phyloP scores from a whole-genome alignment of 1,139 yeast species.

The Lodderomyces orthopsilosis region DNA sequence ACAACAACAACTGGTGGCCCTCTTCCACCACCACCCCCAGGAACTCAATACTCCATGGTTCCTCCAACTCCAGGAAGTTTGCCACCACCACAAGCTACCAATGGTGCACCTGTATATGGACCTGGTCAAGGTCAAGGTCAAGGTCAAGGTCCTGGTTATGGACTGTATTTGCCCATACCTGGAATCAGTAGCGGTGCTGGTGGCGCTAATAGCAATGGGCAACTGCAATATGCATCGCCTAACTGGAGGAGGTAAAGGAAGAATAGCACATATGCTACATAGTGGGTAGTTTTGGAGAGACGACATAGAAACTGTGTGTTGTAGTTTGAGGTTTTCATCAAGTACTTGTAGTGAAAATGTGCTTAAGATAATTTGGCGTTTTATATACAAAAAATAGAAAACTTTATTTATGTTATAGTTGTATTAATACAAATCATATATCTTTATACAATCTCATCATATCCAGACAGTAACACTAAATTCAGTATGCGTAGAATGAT shows the following conservation, averaged over 20 bases:
- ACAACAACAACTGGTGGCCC: background rate
- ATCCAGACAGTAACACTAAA: too few species aligned
- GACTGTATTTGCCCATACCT: constrained; percentile 35
- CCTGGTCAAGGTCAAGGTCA: background rate
- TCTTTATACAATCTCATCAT: background rate
- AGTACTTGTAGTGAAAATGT: too few species aligned
- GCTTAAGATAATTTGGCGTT: too few species aligned
- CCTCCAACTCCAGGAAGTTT: constrained; percentile 11
- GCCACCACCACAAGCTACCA: constrained; percentile 21
- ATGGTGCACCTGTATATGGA: constrained; percentile 16
- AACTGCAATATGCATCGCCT: constrained; percentile 28
- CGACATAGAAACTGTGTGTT: too few species aligned
- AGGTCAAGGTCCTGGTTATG: constrained; percentile 22
- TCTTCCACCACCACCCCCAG: background rate
- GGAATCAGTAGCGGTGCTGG: constrained; percentile 18
- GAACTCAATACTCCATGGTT: constrained; percentile 17
- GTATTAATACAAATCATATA: background rate
- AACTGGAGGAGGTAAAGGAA: constrained; percentile 33
- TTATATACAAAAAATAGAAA: constrained; percentile 4
- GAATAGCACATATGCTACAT: constrained; percentile 24
- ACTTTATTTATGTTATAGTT: constrained; percentile 1
- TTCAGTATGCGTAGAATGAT: too few species aligned
- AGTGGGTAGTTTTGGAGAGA: too few species aligned
- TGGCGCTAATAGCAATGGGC: constrained; percentile 13
- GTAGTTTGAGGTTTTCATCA: too few species aligned